Evolutionary conservation across 2,329 filamentous ascomycete genomes (phyloP), one percentile per base, ranked within the genome.

Genomic region (Aspergillus aculeatinus): DNA sequence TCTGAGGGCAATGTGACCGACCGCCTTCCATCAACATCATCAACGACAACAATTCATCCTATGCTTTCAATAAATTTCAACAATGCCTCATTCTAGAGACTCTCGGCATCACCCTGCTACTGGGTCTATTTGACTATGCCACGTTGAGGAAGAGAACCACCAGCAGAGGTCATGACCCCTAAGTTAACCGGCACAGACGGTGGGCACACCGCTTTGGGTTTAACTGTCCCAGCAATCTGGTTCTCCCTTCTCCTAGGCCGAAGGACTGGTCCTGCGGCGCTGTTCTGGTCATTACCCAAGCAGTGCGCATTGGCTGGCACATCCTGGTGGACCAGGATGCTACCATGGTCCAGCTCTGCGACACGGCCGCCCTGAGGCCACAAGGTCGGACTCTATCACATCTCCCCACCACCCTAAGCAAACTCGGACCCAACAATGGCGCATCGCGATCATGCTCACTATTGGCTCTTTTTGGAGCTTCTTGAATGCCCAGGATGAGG

Each of bases 171-270:
- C 23, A 31, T 35, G 42, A 29, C n/a, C 3, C 39, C 39, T 35
- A 23, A 5, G 23, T 23, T 23, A 9, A 14, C 19, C 42, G 16
- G 53, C 27, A 27, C 49, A 51, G 33, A 35, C 59, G 59, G 59
- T 25, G 33, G n/a, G 52, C 35, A 59, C 59, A 61, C 61, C 59
- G 61, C 61, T 59, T 61, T 63, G 52, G 61, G 53, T 54, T 57
- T 54, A 53, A 53, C 44, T 56, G 61, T 58, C 61, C 61, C 61
- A 63, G 61, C 56, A 63, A 27, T 61, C 52, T 63, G 61, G 61
- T 60, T 58, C 60, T 50, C 52, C 60, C 58, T 39, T 19, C 44
- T 42, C 53, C 53, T 55, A 52, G 54, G 48, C 60, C 42, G 51
- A 66, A 50, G 61, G 51, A 59, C 60, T 58, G 44, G 55, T 44